Evolutionary conservation across 1,284 basidiomycete species (phyloP), one percentile per base, ranked within the genome.

Genomic region (Leccinum fuscescens): DNA sequence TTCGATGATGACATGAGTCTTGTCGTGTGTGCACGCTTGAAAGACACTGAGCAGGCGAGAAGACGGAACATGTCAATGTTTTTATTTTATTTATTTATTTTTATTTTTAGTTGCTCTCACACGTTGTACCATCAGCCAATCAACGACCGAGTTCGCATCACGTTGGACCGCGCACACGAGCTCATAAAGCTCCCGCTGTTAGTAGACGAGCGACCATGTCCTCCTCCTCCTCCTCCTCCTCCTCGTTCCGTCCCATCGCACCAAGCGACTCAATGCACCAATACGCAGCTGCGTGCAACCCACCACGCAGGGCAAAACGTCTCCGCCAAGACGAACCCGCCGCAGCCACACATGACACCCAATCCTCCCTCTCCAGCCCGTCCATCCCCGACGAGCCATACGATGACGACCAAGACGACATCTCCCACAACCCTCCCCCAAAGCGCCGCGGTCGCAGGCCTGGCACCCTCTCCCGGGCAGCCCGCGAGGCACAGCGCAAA

Each of bases 401-500:
- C 57, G 60, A 66, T 22, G 59, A 57, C 33, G 49, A 58, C 58
- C 66, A 58, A 65, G 66, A 58, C 65, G 33, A 51, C 46, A 67
- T 61, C 48, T 70, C 62, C 56, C 39, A 42, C 39, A 17, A 42
- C 4, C 72, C 56, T 14, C 65, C 58, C 58, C 72, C 64, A 62
- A 76, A 76, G 60, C 87, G 84, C 61, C 84, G 89, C 22, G 88
- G 88, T 11, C 84, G 89, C 59, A 90, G 88, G 68, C 87, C 88
- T 0, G 85, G 84, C 4, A 79, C 82, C 11, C 72, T 88, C 54
- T 88, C 89, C 12, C 86, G 88, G 62, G 81, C 84, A 6, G 88
- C 88, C 33, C 81, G 90, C 57, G 89, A 91, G 73, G 83, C 88
- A 2, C 86, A 88, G 74, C 86, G 90, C 60, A 89, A 91, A 70